phyloP scores from a whole-genome alignment of 352 stramenopile genomes.

The Phytophthora pinifolia region DNA sequence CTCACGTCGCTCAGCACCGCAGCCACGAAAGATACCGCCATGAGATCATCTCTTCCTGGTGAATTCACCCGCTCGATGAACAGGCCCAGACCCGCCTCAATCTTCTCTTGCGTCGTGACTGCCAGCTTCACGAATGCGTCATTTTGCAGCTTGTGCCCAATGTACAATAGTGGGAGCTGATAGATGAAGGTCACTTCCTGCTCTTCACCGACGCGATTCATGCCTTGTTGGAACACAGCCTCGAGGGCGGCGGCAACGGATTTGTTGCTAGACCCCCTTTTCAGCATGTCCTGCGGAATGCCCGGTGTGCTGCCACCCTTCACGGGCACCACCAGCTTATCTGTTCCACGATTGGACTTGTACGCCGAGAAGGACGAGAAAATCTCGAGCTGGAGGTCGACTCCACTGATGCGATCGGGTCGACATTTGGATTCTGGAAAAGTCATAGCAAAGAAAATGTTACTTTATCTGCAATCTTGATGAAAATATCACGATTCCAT shows the following conservation, averaged over 20 bases:
- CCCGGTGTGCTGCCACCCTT: constrained; percentile 24
- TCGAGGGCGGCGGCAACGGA: constrained; percentile 41
- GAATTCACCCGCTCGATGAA: constrained; percentile 64
- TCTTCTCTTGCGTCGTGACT: constrained; percentile 40
- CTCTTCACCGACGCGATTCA: constrained; percentile 38
- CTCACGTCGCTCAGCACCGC: constrained; percentile 65
- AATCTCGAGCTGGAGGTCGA: constrained; percentile 48
- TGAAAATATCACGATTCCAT: not conserved
- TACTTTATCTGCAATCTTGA: constrained; percentile 1
- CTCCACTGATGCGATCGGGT: constrained; percentile 43
- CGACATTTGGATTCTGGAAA: constrained; percentile 34
- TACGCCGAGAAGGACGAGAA: constrained; percentile 51
- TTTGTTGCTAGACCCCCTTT: constrained; percentile 32
- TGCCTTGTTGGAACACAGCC: constrained; percentile 50
- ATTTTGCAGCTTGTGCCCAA: constrained; percentile 48
- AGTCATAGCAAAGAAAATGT: not conserved
- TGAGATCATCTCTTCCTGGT: constrained; percentile 60
- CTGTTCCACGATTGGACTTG: constrained; percentile 44
- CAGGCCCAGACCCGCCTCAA: constrained; percentile 46
- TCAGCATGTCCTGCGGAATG: constrained; percentile 47
- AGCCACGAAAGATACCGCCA: constrained; percentile 67
- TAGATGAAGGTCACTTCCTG: constrained; percentile 60
- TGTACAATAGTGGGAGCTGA: constrained; percentile 55
- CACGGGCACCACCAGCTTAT: constrained; percentile 33
- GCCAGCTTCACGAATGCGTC: constrained; percentile 37